Conservation (phyloP, 2,329 filamentous ascomycete species). For the Fusarium sarcochroum region DNA sequence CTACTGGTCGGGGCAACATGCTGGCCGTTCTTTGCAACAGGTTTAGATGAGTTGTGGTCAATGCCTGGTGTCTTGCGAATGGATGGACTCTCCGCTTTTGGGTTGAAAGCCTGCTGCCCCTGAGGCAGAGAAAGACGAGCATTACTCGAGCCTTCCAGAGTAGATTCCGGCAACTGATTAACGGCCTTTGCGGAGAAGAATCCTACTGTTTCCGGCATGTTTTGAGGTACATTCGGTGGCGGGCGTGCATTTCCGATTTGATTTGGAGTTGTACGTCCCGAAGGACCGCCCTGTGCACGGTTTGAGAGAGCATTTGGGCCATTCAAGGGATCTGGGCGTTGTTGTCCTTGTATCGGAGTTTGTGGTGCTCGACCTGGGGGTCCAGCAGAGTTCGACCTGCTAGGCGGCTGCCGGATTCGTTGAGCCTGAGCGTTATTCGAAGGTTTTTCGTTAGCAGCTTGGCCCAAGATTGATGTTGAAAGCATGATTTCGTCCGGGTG, state of each 20-base stretch:
- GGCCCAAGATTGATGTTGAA: conserved; percentile 49
- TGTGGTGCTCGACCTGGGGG: conserved; percentile 48
- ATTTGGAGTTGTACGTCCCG: conserved; percentile 38
- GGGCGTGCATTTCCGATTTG: conserved; percentile 49
- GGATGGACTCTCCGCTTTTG: conserved; percentile 82
- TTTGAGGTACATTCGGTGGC: conserved; percentile 47
- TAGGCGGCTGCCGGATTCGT: conserved; percentile 44
- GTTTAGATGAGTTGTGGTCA: conserved; percentile 83
- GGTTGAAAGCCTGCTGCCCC: conserved; percentile 75
- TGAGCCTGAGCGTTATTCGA: conserved; percentile 36
- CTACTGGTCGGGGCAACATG: conserved; percentile 63
- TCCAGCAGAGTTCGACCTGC: conserved; percentile 38
- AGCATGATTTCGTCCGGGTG: conserved; percentile 84
- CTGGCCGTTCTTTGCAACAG: conserved; percentile 71
- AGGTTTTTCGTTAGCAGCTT: conserved; percentile 40
- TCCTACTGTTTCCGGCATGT: conserved; percentile 62
- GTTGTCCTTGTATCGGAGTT: conserved; percentile 52
- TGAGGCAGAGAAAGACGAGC: conserved; percentile 59
- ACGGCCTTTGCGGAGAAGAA: conserved; percentile 81
- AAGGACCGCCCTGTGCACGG: conserved; percentile 37
- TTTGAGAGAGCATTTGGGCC: conserved; percentile 42
- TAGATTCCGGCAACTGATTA: conserved; percentile 65
- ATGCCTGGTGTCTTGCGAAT: conserved; percentile 91
- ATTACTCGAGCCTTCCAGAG: conserved; percentile 56
- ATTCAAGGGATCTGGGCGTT: conserved; percentile 43